Evolutionary conservation across 345 rosid species (phyloP).

Genomic region (Salix suchowensis): DNA sequence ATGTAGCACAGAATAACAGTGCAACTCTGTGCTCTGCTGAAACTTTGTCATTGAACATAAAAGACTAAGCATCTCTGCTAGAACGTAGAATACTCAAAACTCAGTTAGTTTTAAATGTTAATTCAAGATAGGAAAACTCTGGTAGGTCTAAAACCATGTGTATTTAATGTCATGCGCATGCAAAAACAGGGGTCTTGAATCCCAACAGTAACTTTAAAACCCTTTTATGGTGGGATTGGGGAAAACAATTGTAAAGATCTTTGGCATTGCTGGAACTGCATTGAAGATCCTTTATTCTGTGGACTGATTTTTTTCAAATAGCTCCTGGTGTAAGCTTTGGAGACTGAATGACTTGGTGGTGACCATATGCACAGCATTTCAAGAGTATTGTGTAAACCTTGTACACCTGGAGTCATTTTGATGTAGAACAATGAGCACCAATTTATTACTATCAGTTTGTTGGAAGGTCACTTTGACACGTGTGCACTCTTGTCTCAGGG

Average conservation of each 20-base stretch:
- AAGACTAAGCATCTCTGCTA: neutral
- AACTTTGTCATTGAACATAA: neutral
- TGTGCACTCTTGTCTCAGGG: slow-evolving; percentile 39
- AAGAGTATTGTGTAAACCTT: neutral
- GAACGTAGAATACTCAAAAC: neutral
- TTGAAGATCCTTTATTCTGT: neutral
- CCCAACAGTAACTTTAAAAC: neutral
- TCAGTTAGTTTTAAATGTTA: neutral
- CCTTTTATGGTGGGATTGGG: neutral
- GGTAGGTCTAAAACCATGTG: neutral
- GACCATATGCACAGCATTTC: neutral
- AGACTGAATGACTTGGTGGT: neutral
- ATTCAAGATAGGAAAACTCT: neutral
- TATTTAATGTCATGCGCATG: neutral
- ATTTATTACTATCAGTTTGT: neutral
- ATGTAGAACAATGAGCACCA: neutral
- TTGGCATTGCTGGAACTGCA: neutral
- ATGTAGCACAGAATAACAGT: neutral
- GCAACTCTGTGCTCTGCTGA: neutral
- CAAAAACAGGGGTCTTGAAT: neutral
- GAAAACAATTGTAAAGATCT: neutral
- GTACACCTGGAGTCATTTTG: neutral
- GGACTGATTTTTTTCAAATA: neutral
- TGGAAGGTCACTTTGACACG: neutral
- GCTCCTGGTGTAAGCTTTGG: neutral